phyloP scores from a whole-genome alignment of 495 filamentous ascomycete genomes.

The Arthonia radiata region DNA sequence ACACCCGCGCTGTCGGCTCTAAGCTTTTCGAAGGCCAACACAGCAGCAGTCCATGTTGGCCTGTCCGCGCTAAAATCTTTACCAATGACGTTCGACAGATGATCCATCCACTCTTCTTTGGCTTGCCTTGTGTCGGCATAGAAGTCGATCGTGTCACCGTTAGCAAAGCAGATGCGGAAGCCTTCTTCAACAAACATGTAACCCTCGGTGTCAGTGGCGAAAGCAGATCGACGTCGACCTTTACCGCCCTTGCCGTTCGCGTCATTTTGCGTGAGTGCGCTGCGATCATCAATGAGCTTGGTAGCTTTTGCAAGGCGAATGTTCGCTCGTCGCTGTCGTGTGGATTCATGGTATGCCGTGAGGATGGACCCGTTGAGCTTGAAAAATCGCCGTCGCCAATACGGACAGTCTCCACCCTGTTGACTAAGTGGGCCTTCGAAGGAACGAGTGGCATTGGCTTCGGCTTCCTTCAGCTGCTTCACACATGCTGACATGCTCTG shows the following conservation, averaged over 20 bases:
- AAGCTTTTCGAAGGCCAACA: no score
- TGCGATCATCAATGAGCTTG: conserved; percentile 79
- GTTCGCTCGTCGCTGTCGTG: conserved; percentile 79
- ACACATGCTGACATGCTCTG: conserved; percentile 95
- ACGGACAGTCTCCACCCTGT: conserved; percentile 95
- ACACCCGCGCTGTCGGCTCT: no score
- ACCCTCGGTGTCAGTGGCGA: conserved; percentile 94
- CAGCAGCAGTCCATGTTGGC: no score
- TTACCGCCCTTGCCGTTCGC: conserved; percentile 44
- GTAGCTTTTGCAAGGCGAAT: conserved; percentile 90
- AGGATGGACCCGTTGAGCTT: conserved; percentile 75
- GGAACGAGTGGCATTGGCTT: conserved; percentile 39
- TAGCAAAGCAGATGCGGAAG: conserved; percentile 92
- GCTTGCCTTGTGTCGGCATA: conserved; percentile 70
- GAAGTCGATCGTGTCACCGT: conserved; percentile 95
- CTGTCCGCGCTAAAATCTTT: no score
- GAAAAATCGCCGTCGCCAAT: conserved; percentile 94
- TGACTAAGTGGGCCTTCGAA: conserved; percentile 84
- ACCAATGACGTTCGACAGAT: conserved; percentile 64
- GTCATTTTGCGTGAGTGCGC: conserved; percentile 57
- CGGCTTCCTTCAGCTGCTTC: conserved; percentile 71
- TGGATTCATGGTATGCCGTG: conserved; percentile 88
- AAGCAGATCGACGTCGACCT: conserved; percentile 74
- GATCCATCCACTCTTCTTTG: conserved; percentile 88
- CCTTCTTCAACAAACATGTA: conserved; percentile 99